Evolutionary conservation across 768 basidiomycete genomes (phyloP), one percentile per base, ranked within the genome.

Genomic region (Cystoderma amianthinum): DNA sequence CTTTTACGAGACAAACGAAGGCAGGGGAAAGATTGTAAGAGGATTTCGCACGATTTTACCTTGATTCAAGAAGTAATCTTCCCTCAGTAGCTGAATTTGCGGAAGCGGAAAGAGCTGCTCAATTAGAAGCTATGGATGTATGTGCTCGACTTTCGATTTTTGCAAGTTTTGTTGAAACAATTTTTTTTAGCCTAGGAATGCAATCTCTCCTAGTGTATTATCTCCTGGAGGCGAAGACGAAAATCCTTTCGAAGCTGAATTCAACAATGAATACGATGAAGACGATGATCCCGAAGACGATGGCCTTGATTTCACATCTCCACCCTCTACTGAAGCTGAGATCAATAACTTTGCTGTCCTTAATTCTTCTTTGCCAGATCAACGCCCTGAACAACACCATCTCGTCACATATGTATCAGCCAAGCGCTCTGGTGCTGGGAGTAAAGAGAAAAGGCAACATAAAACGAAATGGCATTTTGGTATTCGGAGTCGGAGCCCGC

Each of bases 401-500:
- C 75, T 85, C 10, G 71, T 80, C 0, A 80, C 82, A 2, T 86
- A 84, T 36, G 73, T 74, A 13, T 74, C 75, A 28, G 80, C 74
- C 21, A 72, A 70, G 52, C 55, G 75, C 32, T 69, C 71, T 28
- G 58, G 58, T 48, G 62, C 61, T 38, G 46, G 54, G 23, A 45
- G 61, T 42, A 50, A 54, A 16, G 80, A 80, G 54, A 79, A 81
- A 67, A 86, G 82, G 57, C 76, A 79, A 41, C 80, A 84, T 45
- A 80, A 85, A 46, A 86, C 86, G 12, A 85, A 91, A 48, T 98
- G 96, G 96, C 96, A 99, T 59, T 99, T 97, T 55, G 96, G 96
- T 5, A 98, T 99, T 30, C 76, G 96, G 22, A 93, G 89, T 51
- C 74, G 94, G 44, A 86, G 82, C 44, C 90, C 93, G 22, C 96